Percentiles rank a stretch among this genome's conserved stretches.
phyloP scores from a whole-genome alignment of 2,329 filamentous ascomycete species.

The Colletotrichum musicola region DNA sequence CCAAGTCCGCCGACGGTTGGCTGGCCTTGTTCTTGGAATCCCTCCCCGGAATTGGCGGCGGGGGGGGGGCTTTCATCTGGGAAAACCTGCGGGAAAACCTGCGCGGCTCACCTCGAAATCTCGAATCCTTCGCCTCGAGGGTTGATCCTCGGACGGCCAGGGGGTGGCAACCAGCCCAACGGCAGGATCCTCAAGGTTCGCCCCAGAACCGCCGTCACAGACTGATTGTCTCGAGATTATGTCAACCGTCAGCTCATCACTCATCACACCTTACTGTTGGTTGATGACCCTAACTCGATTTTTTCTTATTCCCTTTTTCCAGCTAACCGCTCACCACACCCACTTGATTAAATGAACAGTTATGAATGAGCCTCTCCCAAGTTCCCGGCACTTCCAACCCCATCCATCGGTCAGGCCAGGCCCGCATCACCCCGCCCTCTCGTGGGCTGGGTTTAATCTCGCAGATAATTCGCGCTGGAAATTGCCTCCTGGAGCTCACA shows the following conservation, averaged over 20 bases:
- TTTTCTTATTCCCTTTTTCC: not conserved
- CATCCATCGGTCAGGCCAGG: not conserved
- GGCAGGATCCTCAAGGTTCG: constrained; percentile 23
- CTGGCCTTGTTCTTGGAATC: not conserved
- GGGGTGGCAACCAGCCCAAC: not conserved
- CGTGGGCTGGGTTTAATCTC: constrained; percentile 17
- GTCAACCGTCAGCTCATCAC: constrained; percentile 18
- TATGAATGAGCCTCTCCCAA: not conserved
- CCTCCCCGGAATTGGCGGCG: constrained; percentile 28
- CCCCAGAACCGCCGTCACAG: constrained; percentile 32
- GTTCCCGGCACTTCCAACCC: constrained; percentile 4
- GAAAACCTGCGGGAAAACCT: constrained; percentile 31
- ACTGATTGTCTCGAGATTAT: constrained; percentile 37
- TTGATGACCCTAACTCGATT: no score
- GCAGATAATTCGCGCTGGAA: constrained; percentile 36
- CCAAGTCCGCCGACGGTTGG: not conserved
- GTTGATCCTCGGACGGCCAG: no score
- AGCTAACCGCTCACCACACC: not conserved
- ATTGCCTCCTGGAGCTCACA: constrained; percentile 19
- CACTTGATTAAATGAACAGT: constrained; percentile 17
- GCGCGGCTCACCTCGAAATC: constrained; percentile 6
- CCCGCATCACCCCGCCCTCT: not conserved
- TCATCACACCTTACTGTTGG: no score
- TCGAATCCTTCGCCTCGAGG: not conserved
- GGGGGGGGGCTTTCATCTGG: constrained; percentile 13